Conservation (phyloP, 805 yeast species). For the Saturnispora mendoncae region DNA sequence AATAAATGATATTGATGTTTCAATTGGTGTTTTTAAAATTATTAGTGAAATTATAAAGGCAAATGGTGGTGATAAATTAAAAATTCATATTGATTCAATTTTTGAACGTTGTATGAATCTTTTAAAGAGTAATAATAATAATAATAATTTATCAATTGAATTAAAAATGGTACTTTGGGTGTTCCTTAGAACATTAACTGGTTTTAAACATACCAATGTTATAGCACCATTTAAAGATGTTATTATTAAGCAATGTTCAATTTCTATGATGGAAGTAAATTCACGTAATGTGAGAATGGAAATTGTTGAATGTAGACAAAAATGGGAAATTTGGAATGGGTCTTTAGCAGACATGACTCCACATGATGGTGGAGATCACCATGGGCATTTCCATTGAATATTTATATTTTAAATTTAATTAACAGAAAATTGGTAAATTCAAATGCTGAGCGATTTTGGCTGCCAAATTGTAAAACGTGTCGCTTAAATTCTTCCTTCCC, state of each 20-base stretch:
- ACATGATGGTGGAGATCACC: no score
- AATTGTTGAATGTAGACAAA: constrained; percentile 75
- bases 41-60: constrained; percentile 9
- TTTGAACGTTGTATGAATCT: constrained; percentile 2
- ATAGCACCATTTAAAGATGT: constrained; percentile 44
- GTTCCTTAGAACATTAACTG: constrained; percentile 31
- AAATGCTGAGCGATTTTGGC: background rate
- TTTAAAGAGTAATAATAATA: background rate
- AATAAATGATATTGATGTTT: constrained; percentile 8
- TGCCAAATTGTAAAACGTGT: no score
- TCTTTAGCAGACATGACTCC: constrained; percentile 3
- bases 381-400: constrained; percentile 2
- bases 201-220: constrained; percentile 30
- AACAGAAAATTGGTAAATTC: no score
- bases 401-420: no score
- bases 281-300: constrained; percentile 66
- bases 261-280: constrained; percentile 57
- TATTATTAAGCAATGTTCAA: constrained; percentile 38
- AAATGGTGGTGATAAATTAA: background rate
- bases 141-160: no score
- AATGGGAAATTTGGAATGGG: constrained; percentile 45
- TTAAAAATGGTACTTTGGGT: constrained; percentile 1
- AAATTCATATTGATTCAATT: constrained; percentile 9
- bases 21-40: constrained; percentile 8
- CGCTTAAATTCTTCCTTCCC: no score